phyloP scores from a whole-genome alignment of 805 yeast species.

The Wickerhamiella brachini region DNA sequence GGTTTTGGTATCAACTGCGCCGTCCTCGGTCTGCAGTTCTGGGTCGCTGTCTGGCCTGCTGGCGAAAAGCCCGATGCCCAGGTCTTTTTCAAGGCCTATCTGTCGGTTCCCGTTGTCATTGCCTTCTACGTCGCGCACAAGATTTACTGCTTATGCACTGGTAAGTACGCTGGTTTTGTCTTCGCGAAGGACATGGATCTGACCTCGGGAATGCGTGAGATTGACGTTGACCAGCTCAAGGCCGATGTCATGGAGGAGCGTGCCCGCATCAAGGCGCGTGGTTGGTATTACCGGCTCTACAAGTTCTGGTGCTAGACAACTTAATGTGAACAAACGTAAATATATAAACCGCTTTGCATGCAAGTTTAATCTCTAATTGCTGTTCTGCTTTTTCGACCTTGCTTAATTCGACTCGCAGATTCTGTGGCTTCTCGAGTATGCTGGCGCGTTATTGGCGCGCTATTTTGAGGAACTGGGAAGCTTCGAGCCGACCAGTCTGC shows the following conservation, averaged over 20 bases:
- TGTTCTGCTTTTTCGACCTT: background rate
- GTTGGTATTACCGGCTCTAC: conserved; percentile 37
- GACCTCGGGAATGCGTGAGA: conserved; percentile 49
- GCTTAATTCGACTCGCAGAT: too few species aligned
- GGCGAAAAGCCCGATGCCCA: conserved; percentile 26
- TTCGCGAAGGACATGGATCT: conserved; percentile 40
- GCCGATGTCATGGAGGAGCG: conserved; percentile 48
- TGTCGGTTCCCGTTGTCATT: conserved; percentile 33
- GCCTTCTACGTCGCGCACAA: conserved; percentile 41
- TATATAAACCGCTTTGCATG: background rate
- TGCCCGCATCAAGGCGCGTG: conserved; percentile 33
- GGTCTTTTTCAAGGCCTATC: conserved; percentile 38
- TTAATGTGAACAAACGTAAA: background rate
- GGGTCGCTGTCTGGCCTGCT: conserved; percentile 47
- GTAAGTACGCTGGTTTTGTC: conserved; percentile 19
- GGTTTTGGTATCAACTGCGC: conserved; percentile 38
- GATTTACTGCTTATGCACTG: conserved; percentile 14
- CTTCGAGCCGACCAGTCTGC: too few species aligned
- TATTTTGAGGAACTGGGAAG: too few species aligned
- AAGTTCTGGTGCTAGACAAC: conserved; percentile 41
- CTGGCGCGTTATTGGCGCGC: too few species aligned
- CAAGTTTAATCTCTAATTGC: background rate
- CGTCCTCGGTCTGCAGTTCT: conserved; percentile 51
- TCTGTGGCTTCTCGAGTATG: too few species aligned
- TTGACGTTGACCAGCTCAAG: conserved; percentile 30